Percentiles rank a stretch among this genome's conserved stretches.
These are phyloP conservation scores for Angomonas deanei DNA, from an alignment of 208 protist species.

Conservation along the genomic window DNA sequence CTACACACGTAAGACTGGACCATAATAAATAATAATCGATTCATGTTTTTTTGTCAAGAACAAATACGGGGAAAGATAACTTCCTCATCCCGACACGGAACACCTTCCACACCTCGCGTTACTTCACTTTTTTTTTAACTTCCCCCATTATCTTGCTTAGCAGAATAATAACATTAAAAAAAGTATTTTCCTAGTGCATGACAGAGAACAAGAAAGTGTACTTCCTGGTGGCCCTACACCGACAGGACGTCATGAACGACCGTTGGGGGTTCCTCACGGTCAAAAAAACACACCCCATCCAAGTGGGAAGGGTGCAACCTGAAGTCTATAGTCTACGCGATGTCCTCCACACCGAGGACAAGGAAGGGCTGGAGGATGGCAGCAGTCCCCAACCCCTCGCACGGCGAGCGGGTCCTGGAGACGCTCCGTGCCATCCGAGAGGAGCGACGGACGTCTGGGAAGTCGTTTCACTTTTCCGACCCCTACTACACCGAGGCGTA, in stretches of 20 bases:
- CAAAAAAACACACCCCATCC: neutral
- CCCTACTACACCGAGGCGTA: too few species aligned
- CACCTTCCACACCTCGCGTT: neutral
- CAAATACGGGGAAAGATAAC: too few species aligned
- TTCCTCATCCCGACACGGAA: too few species aligned
- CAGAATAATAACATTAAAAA: neutral
- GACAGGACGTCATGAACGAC: neutral
- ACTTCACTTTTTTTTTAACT: neutral
- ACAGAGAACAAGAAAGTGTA: neutral
- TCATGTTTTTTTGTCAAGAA: too few species aligned
- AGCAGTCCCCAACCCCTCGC: too few species aligned
- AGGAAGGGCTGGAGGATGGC: too few species aligned
- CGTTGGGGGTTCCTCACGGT: neutral
- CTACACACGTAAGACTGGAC: neutral
- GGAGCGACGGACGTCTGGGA: neutral
- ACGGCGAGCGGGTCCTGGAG: neutral
- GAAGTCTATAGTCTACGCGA: neutral
- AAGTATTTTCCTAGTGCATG: neutral
- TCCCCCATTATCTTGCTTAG: neutral
- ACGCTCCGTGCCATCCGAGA: neutral
- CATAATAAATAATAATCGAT: too few species aligned
- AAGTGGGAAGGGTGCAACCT: neutral
- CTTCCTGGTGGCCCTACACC: neutral
- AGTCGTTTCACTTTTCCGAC: too few species aligned
- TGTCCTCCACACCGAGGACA: too few species aligned